Percentiles rank a stretch among this genome's conserved stretches.
Evolutionary conservation across 805 yeast species (phyloP).

Genomic region (Sugiyamaella smithiae): DNA sequence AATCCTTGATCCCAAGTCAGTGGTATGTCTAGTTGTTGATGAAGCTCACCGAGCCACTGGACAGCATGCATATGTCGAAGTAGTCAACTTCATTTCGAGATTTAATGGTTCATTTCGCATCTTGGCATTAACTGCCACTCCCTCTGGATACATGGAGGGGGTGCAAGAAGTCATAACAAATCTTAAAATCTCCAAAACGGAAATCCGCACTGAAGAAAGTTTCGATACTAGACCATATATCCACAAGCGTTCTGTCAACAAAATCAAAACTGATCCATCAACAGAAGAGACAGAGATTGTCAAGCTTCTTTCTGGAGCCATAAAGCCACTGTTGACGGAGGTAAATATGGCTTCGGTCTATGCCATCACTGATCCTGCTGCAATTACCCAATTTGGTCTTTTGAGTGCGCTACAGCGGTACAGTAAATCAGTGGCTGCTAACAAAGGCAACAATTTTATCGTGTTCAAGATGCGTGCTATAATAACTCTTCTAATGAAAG

Average conservation of each 20-base stretch:
- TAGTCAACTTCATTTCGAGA: slow-evolving; percentile 62
- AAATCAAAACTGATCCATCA: slow-evolving; percentile 53
- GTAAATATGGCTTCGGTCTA: slow-evolving; percentile 65
- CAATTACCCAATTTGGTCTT: slow-evolving; percentile 66
- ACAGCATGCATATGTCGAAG: slow-evolving; percentile 81
- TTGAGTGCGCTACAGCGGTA: slow-evolving; percentile 62
- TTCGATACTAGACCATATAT: slow-evolving; percentile 77
- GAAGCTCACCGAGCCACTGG: slow-evolving; percentile 96
- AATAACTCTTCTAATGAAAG: slow-evolving; percentile 59
- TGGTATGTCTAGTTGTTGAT: slow-evolving; percentile 79
- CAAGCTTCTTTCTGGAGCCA: slow-evolving; percentile 56
- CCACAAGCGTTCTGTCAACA: slow-evolving; percentile 60
- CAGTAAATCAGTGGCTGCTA: slow-evolving; percentile 21
- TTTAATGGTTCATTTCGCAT: slow-evolving; percentile 68
- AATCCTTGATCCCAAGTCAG: slow-evolving; percentile 65
- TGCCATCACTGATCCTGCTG: slow-evolving; percentile 61
- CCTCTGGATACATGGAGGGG: slow-evolving; percentile 82
- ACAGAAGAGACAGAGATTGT: slow-evolving; percentile 56
- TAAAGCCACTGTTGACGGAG: slow-evolving; percentile 59
- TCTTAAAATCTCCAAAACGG: slow-evolving; percentile 69
- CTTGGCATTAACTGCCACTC: slow-evolving; percentile 92
- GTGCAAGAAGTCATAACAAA: slow-evolving; percentile 82
- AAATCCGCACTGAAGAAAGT: slow-evolving; percentile 81
- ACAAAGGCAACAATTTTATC: slow-evolving; percentile 21
- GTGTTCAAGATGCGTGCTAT: slow-evolving; percentile 28